Evolutionary conservation across 768 basidiomycete genomes (phyloP).

Genomic region (Boletus reticuloceps): DNA sequence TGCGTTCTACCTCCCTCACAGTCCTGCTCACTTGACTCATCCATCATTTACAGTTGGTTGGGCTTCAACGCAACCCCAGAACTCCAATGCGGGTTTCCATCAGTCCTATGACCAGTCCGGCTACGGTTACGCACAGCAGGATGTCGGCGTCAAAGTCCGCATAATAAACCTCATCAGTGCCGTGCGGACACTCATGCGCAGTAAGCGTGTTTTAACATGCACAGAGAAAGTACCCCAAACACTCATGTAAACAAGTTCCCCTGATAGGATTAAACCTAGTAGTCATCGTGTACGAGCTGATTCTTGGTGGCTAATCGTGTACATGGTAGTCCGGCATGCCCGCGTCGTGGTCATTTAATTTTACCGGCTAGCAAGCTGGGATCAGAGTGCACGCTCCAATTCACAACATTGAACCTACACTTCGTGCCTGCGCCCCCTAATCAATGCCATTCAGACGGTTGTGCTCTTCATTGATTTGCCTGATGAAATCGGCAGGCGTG

Average conservation of each 20-base stretch:
- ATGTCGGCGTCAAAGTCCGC: conserved; percentile 77
- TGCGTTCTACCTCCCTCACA: conserved; percentile 40
- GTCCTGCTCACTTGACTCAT: conserved; percentile 14
- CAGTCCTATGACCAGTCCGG: conserved; percentile 67
- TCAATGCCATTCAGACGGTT: conserved; percentile 50
- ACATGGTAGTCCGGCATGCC: conserved; percentile 15
- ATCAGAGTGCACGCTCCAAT: conserved; percentile 4
- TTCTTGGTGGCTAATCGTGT: conserved; percentile 51
- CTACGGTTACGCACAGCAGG: conserved; percentile 51
- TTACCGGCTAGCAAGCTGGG: conserved; percentile 11
- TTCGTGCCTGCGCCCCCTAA: conserved; percentile 17
- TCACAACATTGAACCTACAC: conserved; percentile 9
- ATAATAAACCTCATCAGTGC: conserved; percentile 92
- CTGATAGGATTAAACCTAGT: conserved; percentile 84
- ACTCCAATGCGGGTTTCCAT: conserved; percentile 54
- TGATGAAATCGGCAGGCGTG: conserved; percentile 66
- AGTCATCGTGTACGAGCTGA: conserved; percentile 83
- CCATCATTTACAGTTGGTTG: conserved; percentile 69
- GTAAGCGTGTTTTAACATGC: conserved; percentile 52
- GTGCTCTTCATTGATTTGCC: conserved; percentile 75
- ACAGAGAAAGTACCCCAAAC: conserved; percentile 5
- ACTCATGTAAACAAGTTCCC: conserved; percentile 62
- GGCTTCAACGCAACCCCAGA: conserved; percentile 67
- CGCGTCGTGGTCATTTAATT: conserved; percentile 13
- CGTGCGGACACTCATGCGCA: conserved; percentile 94